Percentiles rank a stretch among this genome's conserved stretches.
phyloP scores from a whole-genome alignment of 2,329 filamentous ascomycete genomes.

The Aspergillus sp. region DNA sequence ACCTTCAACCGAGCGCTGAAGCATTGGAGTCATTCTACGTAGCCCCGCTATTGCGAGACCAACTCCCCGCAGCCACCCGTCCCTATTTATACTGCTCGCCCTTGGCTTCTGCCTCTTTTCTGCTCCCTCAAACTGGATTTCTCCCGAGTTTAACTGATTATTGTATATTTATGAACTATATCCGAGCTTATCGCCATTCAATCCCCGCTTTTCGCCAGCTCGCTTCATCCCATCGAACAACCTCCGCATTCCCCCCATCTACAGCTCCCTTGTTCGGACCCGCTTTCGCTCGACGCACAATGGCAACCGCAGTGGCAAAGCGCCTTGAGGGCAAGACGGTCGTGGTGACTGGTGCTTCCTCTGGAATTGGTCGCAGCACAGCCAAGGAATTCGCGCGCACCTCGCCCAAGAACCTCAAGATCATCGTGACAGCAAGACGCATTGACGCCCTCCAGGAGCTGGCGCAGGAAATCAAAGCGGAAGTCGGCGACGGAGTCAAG shows the following conservation, averaged over 20 bases:
- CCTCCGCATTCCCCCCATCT: conserved; percentile 20
- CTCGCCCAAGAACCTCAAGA: conserved; percentile 72
- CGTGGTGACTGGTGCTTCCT: conserved; percentile 86
- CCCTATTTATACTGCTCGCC: conserved; percentile 9
- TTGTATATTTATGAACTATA: conserved; percentile 28
- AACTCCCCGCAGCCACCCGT: conserved; percentile 20
- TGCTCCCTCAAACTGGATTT: not conserved
- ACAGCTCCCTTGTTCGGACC: conserved; percentile 20
- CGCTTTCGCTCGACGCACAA: conserved; percentile 44
- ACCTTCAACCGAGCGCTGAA: conserved; percentile 16
- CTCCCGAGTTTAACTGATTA: not conserved
- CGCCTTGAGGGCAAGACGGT: conserved; percentile 93
- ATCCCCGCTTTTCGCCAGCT: conserved; percentile 24
- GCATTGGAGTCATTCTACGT: not conserved
- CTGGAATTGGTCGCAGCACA: conserved; percentile 73
- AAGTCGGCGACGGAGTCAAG: conserved; percentile 77
- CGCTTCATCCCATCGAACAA: conserved; percentile 11
- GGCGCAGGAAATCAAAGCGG: conserved; percentile 70
- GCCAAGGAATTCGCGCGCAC: conserved; percentile 94
- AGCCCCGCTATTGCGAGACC: conserved; percentile 5
- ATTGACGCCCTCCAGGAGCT: conserved; percentile 75
- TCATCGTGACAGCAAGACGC: conserved; percentile 86
- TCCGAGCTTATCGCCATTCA: conserved; percentile 23
- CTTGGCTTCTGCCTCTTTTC: conserved; percentile 5
- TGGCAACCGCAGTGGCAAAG: conserved; percentile 70